Base-by-base conservation (phyloP, 768 basidiomycete species). In the Coprinopsis cinerea region DNA sequence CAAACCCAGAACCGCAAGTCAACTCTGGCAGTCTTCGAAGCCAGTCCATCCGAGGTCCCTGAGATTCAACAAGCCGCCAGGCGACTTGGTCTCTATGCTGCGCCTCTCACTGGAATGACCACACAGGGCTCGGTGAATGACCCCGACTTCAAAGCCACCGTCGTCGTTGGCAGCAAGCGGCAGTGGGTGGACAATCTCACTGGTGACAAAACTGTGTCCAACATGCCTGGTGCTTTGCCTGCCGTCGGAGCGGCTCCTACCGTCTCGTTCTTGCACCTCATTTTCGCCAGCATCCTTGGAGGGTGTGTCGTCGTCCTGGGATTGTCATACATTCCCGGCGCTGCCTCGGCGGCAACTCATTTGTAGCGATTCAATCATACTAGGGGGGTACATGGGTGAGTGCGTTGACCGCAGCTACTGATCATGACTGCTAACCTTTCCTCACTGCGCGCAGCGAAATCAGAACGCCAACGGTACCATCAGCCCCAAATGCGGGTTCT, bases 101-200 rank as follows among this genome's bases (percentile, higher is more conserved):
- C 49, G n/a, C 25, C 30, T n/a, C n/a, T n/a, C n/a, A n/a, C n/a
- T n/a, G n/a, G n/a, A 5, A 50, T 43, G 49, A 18, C 15, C 13
- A 26, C 17, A 40, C 10, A 20, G 4, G 13, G 22, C 9, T n/a
- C 49, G 24, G 26, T 24, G 20, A 5, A n/a, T 1, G 17, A n/a
- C 14, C 6, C 18, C 46, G 23, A 14, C 6, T n/a, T 25, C 37
- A 42, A 22, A 9, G n/a, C 48, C 48, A 42, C 28, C n/a, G 43
- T 51, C 34, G 44, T 51, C 14, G 11, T 51, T 20, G 49, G 49
- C 32, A 51, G 37, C n/a, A n/a, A n/a, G n/a, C n/a, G n/a, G n/a
- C n/a, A n/a, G n/a, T n/a, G n/a, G n/a, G n/a, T n/a, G n/a, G n/a
- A n/a, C n/a, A n/a, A n/a, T n/a, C n/a, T n/a, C n/a, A n/a, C n/a